Evolutionary conservation across 164 flowering plant genomes (phyloP).

Genomic region (Euptelea pleiosperma): DNA sequence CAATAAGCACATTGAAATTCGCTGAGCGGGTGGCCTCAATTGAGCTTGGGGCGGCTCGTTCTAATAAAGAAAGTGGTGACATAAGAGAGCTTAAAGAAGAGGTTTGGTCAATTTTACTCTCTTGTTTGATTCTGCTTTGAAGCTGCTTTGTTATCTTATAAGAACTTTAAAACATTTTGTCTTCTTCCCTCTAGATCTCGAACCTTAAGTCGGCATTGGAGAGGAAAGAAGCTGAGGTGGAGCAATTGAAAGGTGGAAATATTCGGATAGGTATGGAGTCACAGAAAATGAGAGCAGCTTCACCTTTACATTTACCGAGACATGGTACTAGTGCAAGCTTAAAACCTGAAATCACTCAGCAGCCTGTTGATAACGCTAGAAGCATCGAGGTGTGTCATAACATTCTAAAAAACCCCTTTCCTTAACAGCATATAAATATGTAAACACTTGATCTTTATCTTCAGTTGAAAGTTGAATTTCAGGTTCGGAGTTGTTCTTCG

Average conservation of each 20-base stretch:
- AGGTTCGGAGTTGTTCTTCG: conserved; percentile 74
- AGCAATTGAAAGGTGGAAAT: conserved; percentile 43
- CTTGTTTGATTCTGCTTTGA: background rate
- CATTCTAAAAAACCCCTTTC: background rate
- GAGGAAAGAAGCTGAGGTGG: conserved; percentile 70
- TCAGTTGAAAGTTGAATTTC: conserved; percentile 11
- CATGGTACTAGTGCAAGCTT: conserved; percentile 27
- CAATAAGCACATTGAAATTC: conserved; percentile 87
- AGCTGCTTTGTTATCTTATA: background rate
- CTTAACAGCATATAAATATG: background rate
- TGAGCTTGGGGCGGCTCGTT: conserved; percentile 85
- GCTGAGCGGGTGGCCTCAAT: conserved; percentile 87
- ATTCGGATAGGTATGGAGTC: conserved; percentile 27
- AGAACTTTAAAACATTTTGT: background rate
- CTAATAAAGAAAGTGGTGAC: conserved; percentile 81
- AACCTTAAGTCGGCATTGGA: conserved; percentile 55
- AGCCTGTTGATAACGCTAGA: conserved; percentile 37
- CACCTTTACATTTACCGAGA: conserved; percentile 55
- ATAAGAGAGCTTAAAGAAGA: conserved; percentile 73
- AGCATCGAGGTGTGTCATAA: conserved; percentile 46
- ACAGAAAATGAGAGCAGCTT: conserved; percentile 43
- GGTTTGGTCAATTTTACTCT: conserved; percentile 34
- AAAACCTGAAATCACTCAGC: conserved; percentile 46
- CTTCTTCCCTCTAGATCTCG: conserved; percentile 44
- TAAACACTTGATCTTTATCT: background rate